phyloP scores from a whole-genome alignment of 2,329 filamentous ascomycete genomes.

The Fusarium papillatum region DNA sequence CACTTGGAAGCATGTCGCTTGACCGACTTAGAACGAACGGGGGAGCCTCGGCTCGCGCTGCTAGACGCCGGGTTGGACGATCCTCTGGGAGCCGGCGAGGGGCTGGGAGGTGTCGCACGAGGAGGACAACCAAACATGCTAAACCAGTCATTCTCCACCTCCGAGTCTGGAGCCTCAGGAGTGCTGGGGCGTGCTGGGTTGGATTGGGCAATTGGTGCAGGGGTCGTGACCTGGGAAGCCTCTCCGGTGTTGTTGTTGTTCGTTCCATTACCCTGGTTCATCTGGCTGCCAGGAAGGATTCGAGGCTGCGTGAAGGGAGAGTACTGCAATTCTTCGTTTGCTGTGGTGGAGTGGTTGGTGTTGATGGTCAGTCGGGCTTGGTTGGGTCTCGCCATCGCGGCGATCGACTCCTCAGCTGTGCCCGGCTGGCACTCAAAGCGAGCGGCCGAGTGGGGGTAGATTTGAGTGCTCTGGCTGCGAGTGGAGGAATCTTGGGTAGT shows the following conservation, averaged over 20 bases:
- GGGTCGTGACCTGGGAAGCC: not conserved
- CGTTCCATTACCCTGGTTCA: not conserved
- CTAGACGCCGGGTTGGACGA: not conserved
- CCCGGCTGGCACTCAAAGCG: conserved; percentile 21
- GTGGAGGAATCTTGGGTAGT: not conserved
- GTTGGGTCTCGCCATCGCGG: not conserved
- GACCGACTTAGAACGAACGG: not conserved
- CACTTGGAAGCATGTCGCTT: not conserved
- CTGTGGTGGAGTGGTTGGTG: not conserved
- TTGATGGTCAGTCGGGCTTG: not conserved
- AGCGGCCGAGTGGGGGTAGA: conserved; percentile 10
- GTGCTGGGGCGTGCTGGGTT: not conserved
- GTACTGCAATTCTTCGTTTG: not conserved
- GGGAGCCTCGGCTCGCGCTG: not conserved
- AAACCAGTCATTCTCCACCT: not conserved
- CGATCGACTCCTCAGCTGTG: conserved; percentile 33
- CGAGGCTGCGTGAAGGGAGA: not conserved
- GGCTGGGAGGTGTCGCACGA: conserved; percentile 32
- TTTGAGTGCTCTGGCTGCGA: not conserved
- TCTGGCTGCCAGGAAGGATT: not conserved
- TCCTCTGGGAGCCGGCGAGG: conserved; percentile 35
- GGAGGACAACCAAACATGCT: not conserved
- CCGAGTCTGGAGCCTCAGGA: not conserved
- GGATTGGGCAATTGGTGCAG: not conserved
- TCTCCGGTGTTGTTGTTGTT: not conserved